These are phyloP conservation scores for Neurospora sp. DNA, from an alignment of 495 filamentous ascomycete species.

Conservation along the genomic window DNA sequence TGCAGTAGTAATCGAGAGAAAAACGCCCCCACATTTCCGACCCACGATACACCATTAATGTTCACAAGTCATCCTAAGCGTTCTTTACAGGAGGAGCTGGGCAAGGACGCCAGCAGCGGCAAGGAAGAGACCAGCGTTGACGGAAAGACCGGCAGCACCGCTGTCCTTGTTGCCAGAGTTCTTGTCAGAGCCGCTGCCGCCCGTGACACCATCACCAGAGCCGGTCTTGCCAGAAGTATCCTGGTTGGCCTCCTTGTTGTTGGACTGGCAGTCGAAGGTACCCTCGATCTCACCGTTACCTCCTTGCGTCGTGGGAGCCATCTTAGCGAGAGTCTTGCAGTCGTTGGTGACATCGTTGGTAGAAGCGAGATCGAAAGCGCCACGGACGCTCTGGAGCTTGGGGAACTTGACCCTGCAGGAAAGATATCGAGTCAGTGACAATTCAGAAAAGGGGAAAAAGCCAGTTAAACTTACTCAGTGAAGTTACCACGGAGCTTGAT, in stretches of 20 bases:
- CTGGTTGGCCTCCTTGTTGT: slow-evolving; percentile 33
- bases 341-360: slow-evolving; percentile 49
- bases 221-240: slow-evolving; percentile 22
- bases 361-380: slow-evolving; percentile 78
- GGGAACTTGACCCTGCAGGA: slow-evolving; percentile 56
- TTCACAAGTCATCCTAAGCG: neutral
- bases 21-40: neutral
- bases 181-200: slow-evolving; percentile 6
- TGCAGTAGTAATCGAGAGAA: slow-evolving; percentile 1
- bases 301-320: slow-evolving; percentile 25
- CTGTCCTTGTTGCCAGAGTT: slow-evolving; percentile 16
- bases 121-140: slow-evolving; percentile 31
- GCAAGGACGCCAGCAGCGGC: slow-evolving; percentile 29
- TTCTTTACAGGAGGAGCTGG: slow-evolving; percentile 19
- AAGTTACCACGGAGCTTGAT: slow-evolving; percentile 85
- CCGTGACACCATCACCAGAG: slow-evolving; percentile 7
- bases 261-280: slow-evolving; percentile 45
- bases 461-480: slow-evolving; percentile 50
- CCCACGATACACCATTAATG: slow-evolving; percentile 1
- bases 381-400: slow-evolving; percentile 60
- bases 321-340: slow-evolving; percentile 37
- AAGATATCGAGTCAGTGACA: neutral
- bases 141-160: slow-evolving; percentile 19
- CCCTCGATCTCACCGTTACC: slow-evolving; percentile 47
- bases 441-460: neutral